phyloP scores from a whole-genome alignment of 305 asterid genomes.

The Ruellia speciosa region DNA sequence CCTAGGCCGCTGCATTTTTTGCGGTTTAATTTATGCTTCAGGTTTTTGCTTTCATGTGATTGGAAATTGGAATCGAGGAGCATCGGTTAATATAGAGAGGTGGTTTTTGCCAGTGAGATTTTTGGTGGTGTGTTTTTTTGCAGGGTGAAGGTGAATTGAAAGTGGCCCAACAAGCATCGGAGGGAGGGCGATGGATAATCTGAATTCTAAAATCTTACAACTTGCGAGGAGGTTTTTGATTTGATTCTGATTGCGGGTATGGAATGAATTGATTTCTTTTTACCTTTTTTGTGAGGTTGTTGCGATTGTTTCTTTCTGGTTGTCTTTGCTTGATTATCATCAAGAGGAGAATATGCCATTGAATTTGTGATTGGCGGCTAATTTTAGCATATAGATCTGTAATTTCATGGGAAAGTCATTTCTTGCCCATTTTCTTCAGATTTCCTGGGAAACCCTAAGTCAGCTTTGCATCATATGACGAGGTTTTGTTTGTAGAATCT shows the following conservation, averaged over 20 bases:
- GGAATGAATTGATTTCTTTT: conserved; percentile 2
- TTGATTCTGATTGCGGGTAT: conserved; percentile 21
- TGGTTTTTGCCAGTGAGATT: conserved; percentile 13
- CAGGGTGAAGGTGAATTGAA: conserved; percentile 2
- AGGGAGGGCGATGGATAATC: conserved; percentile 21
- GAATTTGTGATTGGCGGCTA: conserved; percentile 21
- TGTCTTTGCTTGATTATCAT: conserved; percentile 4
- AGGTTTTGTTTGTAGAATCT: conserved; percentile 3
- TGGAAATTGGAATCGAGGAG: conserved; percentile 18
- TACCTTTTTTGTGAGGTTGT: conserved; percentile 1
- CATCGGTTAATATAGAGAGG: conserved; percentile 19
- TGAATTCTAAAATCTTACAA: conserved; percentile 10
- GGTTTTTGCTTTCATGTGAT: conserved; percentile 17
- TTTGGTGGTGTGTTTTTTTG: conserved; percentile 12
- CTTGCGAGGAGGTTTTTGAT: conserved; percentile 18
- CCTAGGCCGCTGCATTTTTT: conserved; percentile 24
- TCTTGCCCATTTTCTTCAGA: conserved; percentile 1
- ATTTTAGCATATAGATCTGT: conserved; percentile 27
- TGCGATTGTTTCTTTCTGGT: conserved; percentile 7
- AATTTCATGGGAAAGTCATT: conserved; percentile 15
- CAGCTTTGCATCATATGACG: conserved; percentile 16
- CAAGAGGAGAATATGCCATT: conserved; percentile 10
- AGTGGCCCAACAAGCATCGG: conserved; percentile 14
- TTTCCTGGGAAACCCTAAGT: conserved; percentile 25
- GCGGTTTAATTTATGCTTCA: conserved; percentile 12